These are phyloP conservation scores for Auriscalpium orientale DNA, from an alignment of 768 basidiomycete genomes.

Conservation along the genomic window DNA sequence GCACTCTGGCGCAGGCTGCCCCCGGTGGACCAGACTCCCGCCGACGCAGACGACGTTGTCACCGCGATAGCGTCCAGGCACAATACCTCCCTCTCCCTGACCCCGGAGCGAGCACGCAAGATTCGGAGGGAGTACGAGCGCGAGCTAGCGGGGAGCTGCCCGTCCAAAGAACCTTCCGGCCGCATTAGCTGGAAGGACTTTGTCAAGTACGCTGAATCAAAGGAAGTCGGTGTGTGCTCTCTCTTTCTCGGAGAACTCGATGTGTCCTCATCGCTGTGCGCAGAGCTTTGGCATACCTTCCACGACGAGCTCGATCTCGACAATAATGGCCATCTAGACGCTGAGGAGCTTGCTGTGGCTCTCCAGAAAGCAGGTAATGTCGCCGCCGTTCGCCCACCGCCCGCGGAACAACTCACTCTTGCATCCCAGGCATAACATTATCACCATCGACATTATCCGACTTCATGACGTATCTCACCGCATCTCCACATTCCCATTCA, in stretches of 20 bases:
- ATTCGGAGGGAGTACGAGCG: constrained; percentile 12
- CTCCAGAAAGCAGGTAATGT: constrained; percentile 63
- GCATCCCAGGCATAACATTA: constrained; percentile 50
- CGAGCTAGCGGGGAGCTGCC: constrained; percentile 29
- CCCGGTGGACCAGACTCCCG: constrained; percentile 19
- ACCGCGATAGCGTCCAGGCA: constrained; percentile 23
- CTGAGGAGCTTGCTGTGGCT: constrained; percentile 50
- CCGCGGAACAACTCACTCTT: neutral
- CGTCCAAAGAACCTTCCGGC: constrained; percentile 26
- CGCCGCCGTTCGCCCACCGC: constrained; percentile 13
- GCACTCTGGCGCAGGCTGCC: constrained; percentile 59
- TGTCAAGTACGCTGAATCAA: constrained; percentile 65
- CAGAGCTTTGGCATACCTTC: constrained; percentile 89
- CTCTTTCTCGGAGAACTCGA: neutral
- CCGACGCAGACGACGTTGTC: constrained; percentile 16
- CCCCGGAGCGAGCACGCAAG: constrained; percentile 8
- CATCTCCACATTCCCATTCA: constrained; percentile 57
- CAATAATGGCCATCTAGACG: constrained; percentile 76
- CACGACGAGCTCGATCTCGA: constrained; percentile 88
- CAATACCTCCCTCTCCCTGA: constrained; percentile 1
- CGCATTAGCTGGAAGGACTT: constrained; percentile 68
- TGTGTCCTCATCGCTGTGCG: constrained; percentile 11
- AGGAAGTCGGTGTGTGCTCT: constrained; percentile 61
- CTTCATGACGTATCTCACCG: constrained; percentile 72
- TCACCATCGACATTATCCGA: constrained; percentile 65